Percentiles rank a stretch among this genome's conserved stretches.
Conservation (phyloP, 2,329 filamentous ascomycete genomes). For the Westerdykella ornata region DNA sequence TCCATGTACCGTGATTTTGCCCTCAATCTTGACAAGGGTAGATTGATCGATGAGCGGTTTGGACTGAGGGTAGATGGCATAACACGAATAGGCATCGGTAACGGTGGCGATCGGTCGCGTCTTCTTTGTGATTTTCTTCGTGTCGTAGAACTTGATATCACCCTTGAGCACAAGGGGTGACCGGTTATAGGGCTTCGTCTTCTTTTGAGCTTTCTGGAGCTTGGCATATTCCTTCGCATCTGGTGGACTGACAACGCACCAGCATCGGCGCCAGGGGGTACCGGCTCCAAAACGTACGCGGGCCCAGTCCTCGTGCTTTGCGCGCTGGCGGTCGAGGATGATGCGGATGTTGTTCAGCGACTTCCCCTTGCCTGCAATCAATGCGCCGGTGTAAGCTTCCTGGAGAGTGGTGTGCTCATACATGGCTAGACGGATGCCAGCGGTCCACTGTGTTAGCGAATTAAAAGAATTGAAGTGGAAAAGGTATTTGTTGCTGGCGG, state of each 20-base stretch:
- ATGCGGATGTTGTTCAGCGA: conserved; percentile 78
- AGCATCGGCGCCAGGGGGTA: conserved; percentile 92
- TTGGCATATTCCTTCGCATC: conserved; percentile 89
- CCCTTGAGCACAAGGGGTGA: conserved; percentile 67
- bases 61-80: conserved; percentile 91
- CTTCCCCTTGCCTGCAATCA: conserved; percentile 93
- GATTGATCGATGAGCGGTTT: conserved; percentile 92
- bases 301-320: conserved; percentile 85
- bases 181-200: conserved; percentile 77
- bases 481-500: conserved; percentile 89
- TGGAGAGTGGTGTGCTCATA: conserved; percentile 89
- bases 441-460: conserved; percentile 91
- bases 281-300: conserved; percentile 92
- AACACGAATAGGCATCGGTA: conserved; percentile 82
- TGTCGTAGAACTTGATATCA: conserved; percentile 91
- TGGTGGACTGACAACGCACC: conserved; percentile 89
- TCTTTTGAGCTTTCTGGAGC: conserved; percentile 72
- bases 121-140: conserved; percentile 86
- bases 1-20: conserved; percentile 79
- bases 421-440: conserved; percentile 86
- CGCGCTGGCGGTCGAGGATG: conserved; percentile 74
- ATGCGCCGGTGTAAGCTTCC: conserved; percentile 90
- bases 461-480: conserved; percentile 94
- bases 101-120: conserved; percentile 84
- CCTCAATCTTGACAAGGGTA: conserved; percentile 89